These are phyloP conservation scores for Debaryomyces sp. DNA, from an alignment of 1,139 yeast species.

Conservation along the genomic window DNA sequence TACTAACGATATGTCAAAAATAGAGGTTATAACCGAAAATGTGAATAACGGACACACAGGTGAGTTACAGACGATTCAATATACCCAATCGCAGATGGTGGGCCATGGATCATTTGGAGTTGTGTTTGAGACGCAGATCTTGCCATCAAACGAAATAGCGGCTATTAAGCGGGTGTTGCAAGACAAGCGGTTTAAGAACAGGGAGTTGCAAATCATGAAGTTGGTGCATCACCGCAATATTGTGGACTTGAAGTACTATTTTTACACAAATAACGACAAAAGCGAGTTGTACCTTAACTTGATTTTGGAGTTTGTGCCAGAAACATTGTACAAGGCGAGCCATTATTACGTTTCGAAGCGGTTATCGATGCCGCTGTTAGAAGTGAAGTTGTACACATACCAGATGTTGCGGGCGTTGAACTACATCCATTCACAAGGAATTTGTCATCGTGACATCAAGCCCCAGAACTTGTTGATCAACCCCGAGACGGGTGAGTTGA, in stretches of 20 bases:
- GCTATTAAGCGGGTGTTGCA: constrained; percentile 95
- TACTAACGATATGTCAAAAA: constrained; percentile 50
- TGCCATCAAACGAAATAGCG: constrained; percentile 75
- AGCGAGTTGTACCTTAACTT: constrained; percentile 85
- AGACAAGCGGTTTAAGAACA: constrained; percentile 92
- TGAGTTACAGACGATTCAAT: constrained; percentile 59
- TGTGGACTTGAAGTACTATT: constrained; percentile 85
- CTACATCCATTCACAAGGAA: constrained; percentile 86
- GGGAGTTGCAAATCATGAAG: constrained; percentile 96
- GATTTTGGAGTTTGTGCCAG: constrained; percentile 91
- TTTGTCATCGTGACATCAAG: constrained; percentile 96
- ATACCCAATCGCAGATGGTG: constrained; percentile 80
- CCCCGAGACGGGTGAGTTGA: constrained; percentile 79
- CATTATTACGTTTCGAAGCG: constrained; percentile 79
- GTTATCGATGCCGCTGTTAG: constrained; percentile 84
- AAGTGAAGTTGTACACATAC: constrained; percentile 86
- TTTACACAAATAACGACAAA: constrained; percentile 78
- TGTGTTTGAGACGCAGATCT: constrained; percentile 82
- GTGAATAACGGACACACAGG: constrained; percentile 79
- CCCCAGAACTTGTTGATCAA: constrained; percentile 93
- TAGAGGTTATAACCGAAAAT: constrained; percentile 66
- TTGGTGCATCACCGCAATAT: constrained; percentile 83
- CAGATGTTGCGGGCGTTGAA: constrained; percentile 91
- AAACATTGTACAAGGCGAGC: constrained; percentile 87
- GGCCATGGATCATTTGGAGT: constrained; percentile 99